phyloP scores from a whole-genome alignment of 148 eudicot genomes.

The Rhododendron ovatum region DNA sequence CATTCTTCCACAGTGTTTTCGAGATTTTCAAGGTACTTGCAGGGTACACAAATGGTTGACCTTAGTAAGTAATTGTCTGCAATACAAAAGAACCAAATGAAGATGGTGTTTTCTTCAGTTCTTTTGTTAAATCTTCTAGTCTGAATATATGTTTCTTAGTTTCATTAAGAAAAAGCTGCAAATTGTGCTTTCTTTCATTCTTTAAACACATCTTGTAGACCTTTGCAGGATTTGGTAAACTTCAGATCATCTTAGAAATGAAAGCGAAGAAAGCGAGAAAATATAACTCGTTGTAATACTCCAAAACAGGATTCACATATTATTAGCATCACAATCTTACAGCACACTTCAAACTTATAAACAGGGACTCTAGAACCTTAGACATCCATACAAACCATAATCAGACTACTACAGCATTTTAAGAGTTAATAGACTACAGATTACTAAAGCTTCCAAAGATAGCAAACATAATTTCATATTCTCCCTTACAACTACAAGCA shows the following conservation, averaged over 20 bases:
- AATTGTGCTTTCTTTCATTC: background rate
- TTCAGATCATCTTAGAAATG: background rate
- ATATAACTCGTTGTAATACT: background rate
- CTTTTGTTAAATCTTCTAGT: background rate
- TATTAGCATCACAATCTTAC: background rate
- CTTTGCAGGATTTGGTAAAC: background rate
- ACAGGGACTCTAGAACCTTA: background rate
- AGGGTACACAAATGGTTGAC: background rate
- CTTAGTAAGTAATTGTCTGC: background rate
- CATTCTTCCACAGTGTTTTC: background rate
- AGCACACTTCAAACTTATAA: background rate
- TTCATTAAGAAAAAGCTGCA: background rate
- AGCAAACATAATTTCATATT: background rate
- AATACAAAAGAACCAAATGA: background rate
- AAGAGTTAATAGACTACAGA: background rate
- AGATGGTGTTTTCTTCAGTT: background rate
- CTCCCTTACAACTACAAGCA: background rate
- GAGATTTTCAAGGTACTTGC: background rate
- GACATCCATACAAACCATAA: background rate
- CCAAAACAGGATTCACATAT: background rate
- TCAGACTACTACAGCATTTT: background rate
- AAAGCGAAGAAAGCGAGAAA: background rate
- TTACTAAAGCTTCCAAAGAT: background rate
- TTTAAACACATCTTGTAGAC: background rate
- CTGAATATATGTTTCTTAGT: background rate